Percentiles rank a stretch among this genome's conserved stretches.
Conservation (phyloP, 495 filamentous ascomycete genomes). For the Aspergillus sparsus region DNA sequence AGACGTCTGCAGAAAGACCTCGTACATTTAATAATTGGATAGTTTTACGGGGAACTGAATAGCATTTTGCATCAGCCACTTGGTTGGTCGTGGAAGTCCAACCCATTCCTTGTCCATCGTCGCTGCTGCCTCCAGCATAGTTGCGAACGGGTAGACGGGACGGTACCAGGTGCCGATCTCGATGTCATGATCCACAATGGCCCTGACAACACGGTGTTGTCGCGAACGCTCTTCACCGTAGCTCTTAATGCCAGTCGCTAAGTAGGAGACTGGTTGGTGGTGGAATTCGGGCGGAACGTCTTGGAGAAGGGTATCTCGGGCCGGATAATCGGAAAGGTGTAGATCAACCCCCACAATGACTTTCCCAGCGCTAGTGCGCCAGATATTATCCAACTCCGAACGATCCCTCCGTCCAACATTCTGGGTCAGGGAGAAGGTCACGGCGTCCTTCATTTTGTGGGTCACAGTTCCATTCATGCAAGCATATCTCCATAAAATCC, state of each 20-base stretch:
- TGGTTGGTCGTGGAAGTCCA: conserved; percentile 25
- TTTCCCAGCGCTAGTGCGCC: conserved; percentile 37
- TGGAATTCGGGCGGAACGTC: conserved; percentile 35
- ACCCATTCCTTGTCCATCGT: conserved; percentile 37
- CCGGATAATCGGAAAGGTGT: conserved; percentile 18
- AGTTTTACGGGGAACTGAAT: conserved; percentile 28
- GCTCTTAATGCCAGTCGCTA: conserved; percentile 23
- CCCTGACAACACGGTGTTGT: conserved; percentile 30
- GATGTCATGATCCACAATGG: conserved; percentile 35
- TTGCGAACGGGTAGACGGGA: conserved; percentile 24
- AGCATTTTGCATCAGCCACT: conserved; percentile 37
- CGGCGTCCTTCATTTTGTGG: conserved; percentile 34
- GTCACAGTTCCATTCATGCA: conserved; percentile 43
- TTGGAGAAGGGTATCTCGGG: conserved; percentile 16
- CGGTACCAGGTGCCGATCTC: conserved; percentile 22
- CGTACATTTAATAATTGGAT: not conserved
- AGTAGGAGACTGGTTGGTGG: conserved; percentile 32
- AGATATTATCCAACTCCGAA: conserved; percentile 23
- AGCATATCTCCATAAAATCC: conserved; percentile 52
- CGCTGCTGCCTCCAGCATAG: conserved; percentile 39
- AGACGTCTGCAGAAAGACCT: not conserved
- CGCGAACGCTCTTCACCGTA: conserved; percentile 26
- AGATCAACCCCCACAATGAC: conserved; percentile 41
- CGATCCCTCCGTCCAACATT: conserved; percentile 19
- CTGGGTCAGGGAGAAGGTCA: conserved; percentile 32